phyloP scores from a whole-genome alignment of 2,329 filamentous ascomycete species.

The Amesomyces nigricolor region DNA sequence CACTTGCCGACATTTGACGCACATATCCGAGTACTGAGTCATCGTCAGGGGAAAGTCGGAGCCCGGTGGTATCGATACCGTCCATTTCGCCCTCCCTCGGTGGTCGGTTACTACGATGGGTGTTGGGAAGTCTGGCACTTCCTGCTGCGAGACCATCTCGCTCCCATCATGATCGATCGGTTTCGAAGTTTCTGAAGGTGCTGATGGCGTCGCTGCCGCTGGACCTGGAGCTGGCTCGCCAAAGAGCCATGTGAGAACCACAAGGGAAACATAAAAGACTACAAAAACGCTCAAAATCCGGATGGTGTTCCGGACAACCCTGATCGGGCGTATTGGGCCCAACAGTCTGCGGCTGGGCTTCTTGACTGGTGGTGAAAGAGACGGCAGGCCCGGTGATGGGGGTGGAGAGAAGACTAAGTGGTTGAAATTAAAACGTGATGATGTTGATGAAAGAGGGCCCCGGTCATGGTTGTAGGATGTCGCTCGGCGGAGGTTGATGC shows the following conservation, averaged over 20 bases:
- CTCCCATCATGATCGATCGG: constrained; percentile 54
- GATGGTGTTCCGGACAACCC: constrained; percentile 50
- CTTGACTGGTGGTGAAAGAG: constrained; percentile 58
- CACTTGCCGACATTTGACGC: constrained; percentile 60
- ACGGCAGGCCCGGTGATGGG: constrained; percentile 64
- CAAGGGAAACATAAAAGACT: constrained; percentile 47
- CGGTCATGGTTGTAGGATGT: constrained; percentile 54
- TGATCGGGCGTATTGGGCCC: constrained; percentile 42
- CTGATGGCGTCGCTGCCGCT: constrained; percentile 10
- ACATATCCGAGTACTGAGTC: constrained; percentile 64
- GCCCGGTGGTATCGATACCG: constrained; percentile 67
- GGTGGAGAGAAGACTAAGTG: constrained; percentile 63
- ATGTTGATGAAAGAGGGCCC: constrained; percentile 53
- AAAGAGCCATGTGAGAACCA: constrained; percentile 32
- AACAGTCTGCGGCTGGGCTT: constrained; percentile 50
- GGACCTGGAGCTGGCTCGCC: constrained; percentile 10
- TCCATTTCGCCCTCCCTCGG: constrained; percentile 66
- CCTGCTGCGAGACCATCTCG: constrained; percentile 61
- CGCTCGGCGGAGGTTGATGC: constrained; percentile 54
- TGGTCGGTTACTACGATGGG: constrained; percentile 65
- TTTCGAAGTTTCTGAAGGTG: background rate
- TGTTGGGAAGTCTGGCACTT: constrained; percentile 65
- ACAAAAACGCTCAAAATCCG: constrained; percentile 42
- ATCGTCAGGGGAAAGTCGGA: constrained; percentile 61
- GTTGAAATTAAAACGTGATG: constrained; percentile 59